Evolutionary conservation across 352 stramenopile species (phyloP).

Genomic region (Phytopythium kandeliae): DNA sequence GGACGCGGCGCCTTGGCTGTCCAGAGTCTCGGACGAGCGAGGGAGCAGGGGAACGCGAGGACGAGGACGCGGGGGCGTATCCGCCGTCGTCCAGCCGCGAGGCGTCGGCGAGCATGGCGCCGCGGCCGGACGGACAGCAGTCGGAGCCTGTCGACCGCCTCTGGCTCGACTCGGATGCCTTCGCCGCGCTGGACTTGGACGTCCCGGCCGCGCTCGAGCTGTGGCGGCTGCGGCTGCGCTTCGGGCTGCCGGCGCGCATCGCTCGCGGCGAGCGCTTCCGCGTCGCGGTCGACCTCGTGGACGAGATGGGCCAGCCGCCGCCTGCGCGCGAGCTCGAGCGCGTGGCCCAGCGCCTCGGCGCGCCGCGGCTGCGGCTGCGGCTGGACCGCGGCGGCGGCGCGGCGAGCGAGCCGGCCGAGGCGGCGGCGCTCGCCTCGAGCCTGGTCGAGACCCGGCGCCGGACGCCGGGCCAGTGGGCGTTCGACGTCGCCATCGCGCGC

Average conservation of each 20-base stretch:
- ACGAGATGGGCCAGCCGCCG: constrained; percentile 47
- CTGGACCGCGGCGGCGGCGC: too few species aligned
- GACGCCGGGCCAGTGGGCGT: background rate
- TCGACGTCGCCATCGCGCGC: background rate
- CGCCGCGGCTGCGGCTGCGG: background rate
- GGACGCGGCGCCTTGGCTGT: too few species aligned
- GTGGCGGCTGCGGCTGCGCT: constrained; percentile 42
- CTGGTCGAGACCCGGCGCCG: background rate
- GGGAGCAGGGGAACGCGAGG: too few species aligned
- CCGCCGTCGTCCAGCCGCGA: too few species aligned
- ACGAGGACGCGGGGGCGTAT: too few species aligned
- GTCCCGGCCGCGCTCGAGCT: constrained; percentile 17
- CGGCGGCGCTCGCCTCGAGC: background rate
- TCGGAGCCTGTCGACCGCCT: background rate
- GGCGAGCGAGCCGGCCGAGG: background rate
- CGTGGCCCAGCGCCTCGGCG: background rate
- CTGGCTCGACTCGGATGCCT: constrained; percentile 10
- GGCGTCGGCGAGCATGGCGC: too few species aligned
- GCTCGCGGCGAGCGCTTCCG: constrained; percentile 20
- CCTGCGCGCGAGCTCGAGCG: background rate
- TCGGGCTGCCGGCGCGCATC: constrained; percentile 23
- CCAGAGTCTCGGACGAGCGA: too few species aligned
- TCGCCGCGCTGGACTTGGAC: constrained; percentile 9
- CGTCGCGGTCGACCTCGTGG: constrained; percentile 37
- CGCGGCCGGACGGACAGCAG: too few species aligned